Conservation (phyloP, 1,284 basidiomycete genomes). For the Singerocomus rubriflavus region DNA sequence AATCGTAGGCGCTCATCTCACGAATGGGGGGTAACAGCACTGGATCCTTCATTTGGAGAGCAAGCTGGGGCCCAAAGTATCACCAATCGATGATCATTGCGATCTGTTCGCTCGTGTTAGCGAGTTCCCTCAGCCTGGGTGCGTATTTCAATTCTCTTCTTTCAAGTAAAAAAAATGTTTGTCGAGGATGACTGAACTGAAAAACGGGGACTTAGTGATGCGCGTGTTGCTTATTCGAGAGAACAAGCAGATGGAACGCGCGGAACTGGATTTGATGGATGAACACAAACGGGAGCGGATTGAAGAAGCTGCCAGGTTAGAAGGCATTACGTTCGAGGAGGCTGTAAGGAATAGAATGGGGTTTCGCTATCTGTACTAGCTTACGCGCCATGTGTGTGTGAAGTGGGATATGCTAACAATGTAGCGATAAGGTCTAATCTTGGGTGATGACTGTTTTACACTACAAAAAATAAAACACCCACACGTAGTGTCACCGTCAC, state of each 20-base stretch:
- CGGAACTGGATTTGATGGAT: slow-evolving; percentile 43
- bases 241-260: slow-evolving; percentile 45
- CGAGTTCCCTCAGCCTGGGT: slow-evolving; percentile 40
- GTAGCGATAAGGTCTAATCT: too few species aligned
- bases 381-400: too few species aligned
- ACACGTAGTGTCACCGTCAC: too few species aligned
- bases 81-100: slow-evolving; percentile 54
- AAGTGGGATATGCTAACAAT: too few species aligned
- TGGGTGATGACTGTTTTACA: too few species aligned
- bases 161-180: background rate
- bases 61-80: slow-evolving; percentile 49
- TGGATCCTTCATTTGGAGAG: slow-evolving; percentile 53
- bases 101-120: slow-evolving; percentile 39
- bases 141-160: background rate
- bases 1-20: background rate
- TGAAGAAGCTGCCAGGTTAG: slow-evolving; percentile 48
- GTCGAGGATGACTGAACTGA: background rate
- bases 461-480: too few species aligned
- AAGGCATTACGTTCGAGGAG: slow-evolving; percentile 50
- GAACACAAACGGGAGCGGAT: slow-evolving; percentile 42
- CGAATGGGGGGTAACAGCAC: slow-evolving; percentile 31
- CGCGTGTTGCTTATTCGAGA: slow-evolving; percentile 45
- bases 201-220: slow-evolving; percentile 34
- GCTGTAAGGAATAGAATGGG: slow-evolving; percentile 47
- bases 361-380: slow-evolving; percentile 26